Evolutionary conservation across 2,329 filamentous ascomycete species (phyloP).

Genomic region (Alternaria consortialis): DNA sequence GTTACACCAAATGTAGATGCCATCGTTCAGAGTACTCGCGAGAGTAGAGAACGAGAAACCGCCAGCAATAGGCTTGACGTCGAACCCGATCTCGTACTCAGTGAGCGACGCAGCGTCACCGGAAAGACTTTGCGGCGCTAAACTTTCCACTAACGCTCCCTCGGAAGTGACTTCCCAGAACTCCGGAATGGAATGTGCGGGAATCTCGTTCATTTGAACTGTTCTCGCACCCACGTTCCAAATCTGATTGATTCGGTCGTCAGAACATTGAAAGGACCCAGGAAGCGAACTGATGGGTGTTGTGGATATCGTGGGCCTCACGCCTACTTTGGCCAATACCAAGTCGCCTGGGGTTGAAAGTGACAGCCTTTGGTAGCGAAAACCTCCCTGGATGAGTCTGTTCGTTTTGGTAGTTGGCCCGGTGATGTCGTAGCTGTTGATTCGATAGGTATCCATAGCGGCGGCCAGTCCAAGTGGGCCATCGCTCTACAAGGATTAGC

Average conservation of each 20-base stretch:
- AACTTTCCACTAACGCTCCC: constrained; percentile 2
- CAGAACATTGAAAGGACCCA: too few species aligned
- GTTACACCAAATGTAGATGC: too few species aligned
- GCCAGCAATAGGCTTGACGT: too few species aligned
- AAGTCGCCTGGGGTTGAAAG: constrained; percentile 30
- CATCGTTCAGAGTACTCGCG: too few species aligned
- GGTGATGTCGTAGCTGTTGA: constrained; percentile 50
- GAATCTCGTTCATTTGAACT: constrained; percentile 44
- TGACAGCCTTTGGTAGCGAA: constrained; percentile 52
- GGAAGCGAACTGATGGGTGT: too few species aligned
- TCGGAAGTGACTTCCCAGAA: constrained; percentile 40
- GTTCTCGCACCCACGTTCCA: constrained; percentile 46
- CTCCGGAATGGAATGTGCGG: constrained; percentile 32
- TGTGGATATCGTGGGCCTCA: too few species aligned
- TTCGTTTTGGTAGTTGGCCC: constrained; percentile 33
- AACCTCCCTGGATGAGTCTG: constrained; percentile 50
- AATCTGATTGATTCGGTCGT: constrained; percentile 20
- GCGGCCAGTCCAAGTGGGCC: constrained; percentile 49
- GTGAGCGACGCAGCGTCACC: too few species aligned
- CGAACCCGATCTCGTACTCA: too few species aligned
- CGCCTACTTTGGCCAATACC: too few species aligned
- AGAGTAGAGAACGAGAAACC: too few species aligned
- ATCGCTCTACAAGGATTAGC: constrained; percentile 31
- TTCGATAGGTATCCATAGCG: constrained; percentile 51
- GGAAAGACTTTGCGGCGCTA: too few species aligned